phyloP scores from a whole-genome alignment of 2,329 filamentous ascomycete species.

The Pseudogymnoascus sp. region DNA sequence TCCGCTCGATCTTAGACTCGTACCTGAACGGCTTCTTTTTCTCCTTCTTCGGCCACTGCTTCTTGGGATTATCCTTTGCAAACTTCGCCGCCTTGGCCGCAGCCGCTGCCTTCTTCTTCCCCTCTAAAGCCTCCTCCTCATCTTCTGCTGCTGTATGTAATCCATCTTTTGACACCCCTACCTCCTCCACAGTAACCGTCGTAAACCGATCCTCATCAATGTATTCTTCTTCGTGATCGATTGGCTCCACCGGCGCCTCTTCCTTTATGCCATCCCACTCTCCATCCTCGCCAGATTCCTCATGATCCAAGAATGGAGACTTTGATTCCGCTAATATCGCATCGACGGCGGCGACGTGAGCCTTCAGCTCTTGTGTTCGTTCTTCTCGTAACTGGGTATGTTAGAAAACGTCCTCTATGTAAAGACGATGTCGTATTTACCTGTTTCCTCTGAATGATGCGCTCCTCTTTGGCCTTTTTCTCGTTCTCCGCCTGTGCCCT shows the following conservation, averaged over 20 bases:
- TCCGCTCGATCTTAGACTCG: constrained; percentile 78
- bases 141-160: constrained; percentile 45
- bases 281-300: constrained; percentile 35
- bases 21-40: constrained; percentile 92
- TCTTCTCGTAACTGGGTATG: constrained; percentile 65
- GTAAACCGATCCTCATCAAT: constrained; percentile 94
- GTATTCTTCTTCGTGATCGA: constrained; percentile 87
- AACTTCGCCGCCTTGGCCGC: constrained; percentile 29
- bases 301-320: constrained; percentile 25
- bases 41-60: constrained; percentile 53
- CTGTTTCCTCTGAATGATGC: constrained; percentile 63
- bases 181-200: constrained; percentile 85
- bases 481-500: constrained; percentile 73
- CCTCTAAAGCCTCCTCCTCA: constrained; percentile 28
- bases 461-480: constrained; percentile 70
- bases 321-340: constrained; percentile 33
- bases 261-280: constrained; percentile 56
- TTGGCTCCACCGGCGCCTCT: constrained; percentile 35
- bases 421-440: constrained; percentile 38
- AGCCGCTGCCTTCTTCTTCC: constrained; percentile 23
- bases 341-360: constrained; percentile 71
- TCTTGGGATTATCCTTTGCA: constrained; percentile 30
- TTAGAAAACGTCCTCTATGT: neutral
- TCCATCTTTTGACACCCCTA: constrained; percentile 69
- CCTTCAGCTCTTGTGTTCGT: constrained; percentile 69